Evolutionary conservation across 352 stramenopile species (phyloP).

Genomic region (Halophytophthora polymorphica): DNA sequence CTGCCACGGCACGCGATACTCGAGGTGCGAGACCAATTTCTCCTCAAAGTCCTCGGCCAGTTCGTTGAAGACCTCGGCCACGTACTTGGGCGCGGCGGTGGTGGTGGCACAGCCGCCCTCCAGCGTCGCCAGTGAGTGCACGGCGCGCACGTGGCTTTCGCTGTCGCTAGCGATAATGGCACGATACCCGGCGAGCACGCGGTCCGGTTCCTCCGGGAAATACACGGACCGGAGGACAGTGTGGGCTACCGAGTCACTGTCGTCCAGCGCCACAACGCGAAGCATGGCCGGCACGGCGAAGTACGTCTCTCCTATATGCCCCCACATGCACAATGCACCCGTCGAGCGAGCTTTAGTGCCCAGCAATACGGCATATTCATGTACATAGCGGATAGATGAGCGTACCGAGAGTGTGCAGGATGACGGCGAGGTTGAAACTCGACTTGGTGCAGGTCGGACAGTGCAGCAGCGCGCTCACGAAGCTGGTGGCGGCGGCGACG

Average conservation of each 20-base stretch:
- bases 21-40: constrained; percentile 72
- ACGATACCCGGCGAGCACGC: constrained; percentile 49
- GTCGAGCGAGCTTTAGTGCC: too few relatives aligned
- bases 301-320: constrained; percentile 48
- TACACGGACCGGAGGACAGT: constrained; percentile 74
- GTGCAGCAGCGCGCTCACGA: constrained; percentile 43
- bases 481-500: constrained; percentile 37
- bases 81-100: constrained; percentile 59
- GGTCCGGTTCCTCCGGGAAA: constrained; percentile 50
- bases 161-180: constrained; percentile 30
- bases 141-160: constrained; percentile 47
- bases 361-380: too few relatives aligned
- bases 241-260: constrained; percentile 74
- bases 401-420: constrained; percentile 63
- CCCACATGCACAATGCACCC: not conserved
- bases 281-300: constrained; percentile 69
- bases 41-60: constrained; percentile 79
- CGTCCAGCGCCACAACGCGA: constrained; percentile 57
- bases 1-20: constrained; percentile 80
- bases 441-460: constrained; percentile 56
- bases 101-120: constrained; percentile 42
- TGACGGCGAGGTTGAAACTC: constrained; percentile 77
- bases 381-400: too few relatives aligned
- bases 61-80: constrained; percentile 77
- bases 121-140: constrained; percentile 66